These are phyloP conservation scores for Wallacemonas rigidus DNA, from an alignment of 208 protist genomes.

Conservation along the genomic window DNA sequence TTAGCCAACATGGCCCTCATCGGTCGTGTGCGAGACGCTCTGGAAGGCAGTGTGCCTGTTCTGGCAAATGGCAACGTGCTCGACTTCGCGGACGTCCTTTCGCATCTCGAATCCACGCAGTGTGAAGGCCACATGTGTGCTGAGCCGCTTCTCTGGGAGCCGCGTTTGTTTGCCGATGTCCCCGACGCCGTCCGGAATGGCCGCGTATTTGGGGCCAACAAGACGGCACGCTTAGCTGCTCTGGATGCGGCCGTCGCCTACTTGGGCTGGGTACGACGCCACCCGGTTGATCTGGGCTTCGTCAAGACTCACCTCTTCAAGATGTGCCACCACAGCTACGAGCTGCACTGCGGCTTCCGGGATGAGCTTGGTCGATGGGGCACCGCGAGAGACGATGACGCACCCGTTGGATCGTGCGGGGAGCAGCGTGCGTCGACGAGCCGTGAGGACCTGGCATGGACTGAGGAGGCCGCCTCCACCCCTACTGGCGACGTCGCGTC, in stretches of 20 bases:
- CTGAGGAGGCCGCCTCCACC: neutral
- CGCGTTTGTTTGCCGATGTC: slow-evolving; percentile 62
- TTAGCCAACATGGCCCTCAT: slow-evolving; percentile 78
- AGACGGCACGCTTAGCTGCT: slow-evolving; percentile 47
- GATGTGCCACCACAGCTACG: slow-evolving; percentile 86
- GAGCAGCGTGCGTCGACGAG: neutral
- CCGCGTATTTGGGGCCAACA: slow-evolving; percentile 31
- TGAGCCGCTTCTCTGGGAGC: slow-evolving; percentile 87
- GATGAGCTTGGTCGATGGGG: slow-evolving; percentile 44
- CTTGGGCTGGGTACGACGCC: slow-evolving; percentile 48
- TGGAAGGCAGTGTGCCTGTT: slow-evolving; percentile 68
- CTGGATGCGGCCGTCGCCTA: slow-evolving; percentile 60
- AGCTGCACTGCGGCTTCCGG: slow-evolving; percentile 51
- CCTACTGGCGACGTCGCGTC: no score
- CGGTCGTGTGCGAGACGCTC: slow-evolving; percentile 39
- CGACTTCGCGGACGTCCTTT: slow-evolving; percentile 62
- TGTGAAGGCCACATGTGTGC: slow-evolving; percentile 91
- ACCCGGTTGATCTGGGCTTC: slow-evolving; percentile 66
- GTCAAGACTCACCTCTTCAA: slow-evolving; percentile 91
- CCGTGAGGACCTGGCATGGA: neutral
- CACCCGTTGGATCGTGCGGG: neutral
- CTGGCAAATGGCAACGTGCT: slow-evolving; percentile 91
- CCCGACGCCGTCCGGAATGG: slow-evolving; percentile 37
- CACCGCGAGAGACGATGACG: slow-evolving; percentile 12
- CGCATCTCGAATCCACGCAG: slow-evolving; percentile 41